phyloP scores from a whole-genome alignment of 441 rosid genomes.

The Pelargonium cotyledonis region DNA sequence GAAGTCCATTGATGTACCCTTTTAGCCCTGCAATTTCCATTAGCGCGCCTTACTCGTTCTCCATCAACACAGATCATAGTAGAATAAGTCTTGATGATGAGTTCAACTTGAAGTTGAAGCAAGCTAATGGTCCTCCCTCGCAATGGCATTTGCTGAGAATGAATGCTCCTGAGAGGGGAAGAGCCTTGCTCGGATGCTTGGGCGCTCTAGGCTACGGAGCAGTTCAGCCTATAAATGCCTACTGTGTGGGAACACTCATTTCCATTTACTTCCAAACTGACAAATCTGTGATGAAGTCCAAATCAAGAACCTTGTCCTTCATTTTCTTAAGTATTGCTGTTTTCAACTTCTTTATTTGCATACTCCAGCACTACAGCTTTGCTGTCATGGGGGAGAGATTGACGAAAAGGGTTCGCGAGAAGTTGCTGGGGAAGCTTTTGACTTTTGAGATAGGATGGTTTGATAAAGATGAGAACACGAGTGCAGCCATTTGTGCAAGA shows the following conservation, averaged over 20 bases:
- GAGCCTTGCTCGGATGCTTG: constrained; percentile 45
- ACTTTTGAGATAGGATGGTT: constrained; percentile 65
- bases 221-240: constrained; percentile 66
- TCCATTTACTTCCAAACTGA: constrained; percentile 40
- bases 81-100: constrained; percentile 24
- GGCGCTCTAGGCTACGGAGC: constrained; percentile 61
- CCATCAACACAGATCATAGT: constrained; percentile 31
- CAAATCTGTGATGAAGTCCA: constrained; percentile 35
- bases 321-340: constrained; percentile 49
- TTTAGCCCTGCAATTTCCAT: constrained; percentile 54
- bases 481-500: constrained; percentile 60
- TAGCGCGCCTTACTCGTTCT: constrained; percentile 54
- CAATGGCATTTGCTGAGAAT: constrained; percentile 54
- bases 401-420: constrained; percentile 58
- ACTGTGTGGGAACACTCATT: constrained; percentile 51
- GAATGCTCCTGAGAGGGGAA: constrained; percentile 49
- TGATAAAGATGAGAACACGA: constrained; percentile 58
- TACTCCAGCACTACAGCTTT: constrained; percentile 60
- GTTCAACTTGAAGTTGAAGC: constrained; percentile 22
- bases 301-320: constrained; percentile 40
- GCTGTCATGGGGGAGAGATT: constrained; percentile 61
- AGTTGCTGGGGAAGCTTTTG: constrained; percentile 46
- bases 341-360: constrained; percentile 42
- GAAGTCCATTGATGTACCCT: constrained; percentile 41
- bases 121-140: constrained; percentile 42